Evolutionary conservation across 306 rosid species (phyloP).

Genomic region (Vachellia pachyceras): DNA sequence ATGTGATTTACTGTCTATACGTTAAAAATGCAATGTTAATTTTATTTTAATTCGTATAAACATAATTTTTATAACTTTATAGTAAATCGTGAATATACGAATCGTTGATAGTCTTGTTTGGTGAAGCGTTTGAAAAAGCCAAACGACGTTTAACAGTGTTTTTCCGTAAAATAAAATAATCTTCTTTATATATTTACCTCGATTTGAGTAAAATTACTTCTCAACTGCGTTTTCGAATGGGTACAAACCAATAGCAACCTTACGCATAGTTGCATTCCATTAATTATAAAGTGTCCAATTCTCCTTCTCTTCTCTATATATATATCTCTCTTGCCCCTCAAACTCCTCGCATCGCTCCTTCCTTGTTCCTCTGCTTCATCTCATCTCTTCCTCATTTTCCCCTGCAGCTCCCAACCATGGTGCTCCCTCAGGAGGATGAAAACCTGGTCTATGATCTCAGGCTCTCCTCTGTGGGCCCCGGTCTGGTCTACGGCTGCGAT

Average conservation of each 20-base stretch:
- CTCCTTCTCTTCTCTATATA: not conserved
- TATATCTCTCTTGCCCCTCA: not conserved
- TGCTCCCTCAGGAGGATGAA: constrained; percentile 34
- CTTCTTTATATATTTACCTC: too few relatives aligned
- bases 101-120: too few relatives aligned
- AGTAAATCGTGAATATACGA: too few relatives aligned
- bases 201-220: too few relatives aligned
- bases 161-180: too few relatives aligned
- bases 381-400: not conserved
- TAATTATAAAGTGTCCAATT: not conserved
- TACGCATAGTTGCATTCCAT: constrained; percentile 30
- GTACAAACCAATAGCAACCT: constrained; percentile 30
- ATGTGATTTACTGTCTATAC: too few relatives aligned
- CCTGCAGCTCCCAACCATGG: constrained; percentile 41
- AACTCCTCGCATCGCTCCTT: not conserved
- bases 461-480: constrained; percentile 80
- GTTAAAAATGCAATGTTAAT: too few relatives aligned
- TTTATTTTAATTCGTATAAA: too few relatives aligned
- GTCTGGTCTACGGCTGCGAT: constrained; percentile 37
- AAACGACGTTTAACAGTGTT: too few relatives aligned
- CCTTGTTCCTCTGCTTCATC: not conserved
- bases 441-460: constrained; percentile 49
- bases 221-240: too few relatives aligned
- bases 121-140: too few relatives aligned
- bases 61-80: too few relatives aligned